Base-by-base conservation (phyloP, 2,329 filamentous ascomycete species). In the Calonectria pteridis region DNA sequence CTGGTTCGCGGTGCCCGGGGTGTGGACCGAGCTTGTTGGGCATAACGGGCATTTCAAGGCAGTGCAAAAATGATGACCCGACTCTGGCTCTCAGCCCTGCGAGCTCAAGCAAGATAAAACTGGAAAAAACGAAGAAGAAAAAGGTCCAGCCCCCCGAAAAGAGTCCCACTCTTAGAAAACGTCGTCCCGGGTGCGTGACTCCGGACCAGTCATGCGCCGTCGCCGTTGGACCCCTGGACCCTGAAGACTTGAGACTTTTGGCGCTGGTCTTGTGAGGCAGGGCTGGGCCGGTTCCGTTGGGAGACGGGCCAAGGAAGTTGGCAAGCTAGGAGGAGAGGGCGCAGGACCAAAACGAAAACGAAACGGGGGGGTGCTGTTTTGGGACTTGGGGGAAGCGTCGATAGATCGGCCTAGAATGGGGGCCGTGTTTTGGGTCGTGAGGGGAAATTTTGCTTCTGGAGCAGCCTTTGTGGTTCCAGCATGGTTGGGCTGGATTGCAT, bases 191-290 rank as follows among this genome's bases (percentile, higher is more conserved):
- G 55, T 70, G 68, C 62, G 69, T 50, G 69, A 51, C 65, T 51
- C 28, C 28, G 33, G 59, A 28, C 72, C 72, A 77, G 72, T 77
- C 69, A 77, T 67, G 70, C 55, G 68, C 33, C 28, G 43, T 43
- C 28, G 14, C 50, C 53, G 65, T 77, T 75, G 63, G 72, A 75
- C 70, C 77, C 76, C 77, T 76, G 75, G 77, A 76, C 77, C 77
- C 77, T 76, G 77, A 64, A 51, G 28, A 40, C 20, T 33, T 59
- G 35, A 64, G 66, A 59, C 55, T 40, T 29, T 53, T 69, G 69
- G 55, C 55, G 55, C 67, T 49, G 69, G 65, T 59, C 67, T 73
- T 33, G 50, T 63, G 65, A 65, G 51, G 75, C 75, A 76, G 74
- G 74, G 77, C 77, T 76, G 59, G 75, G 73, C 75, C 69, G 73